Percentiles rank a stretch among this genome's conserved stretches.
Conservation (phyloP, 108 stramenopile genomes). For the Cyclotella atomus region DNA sequence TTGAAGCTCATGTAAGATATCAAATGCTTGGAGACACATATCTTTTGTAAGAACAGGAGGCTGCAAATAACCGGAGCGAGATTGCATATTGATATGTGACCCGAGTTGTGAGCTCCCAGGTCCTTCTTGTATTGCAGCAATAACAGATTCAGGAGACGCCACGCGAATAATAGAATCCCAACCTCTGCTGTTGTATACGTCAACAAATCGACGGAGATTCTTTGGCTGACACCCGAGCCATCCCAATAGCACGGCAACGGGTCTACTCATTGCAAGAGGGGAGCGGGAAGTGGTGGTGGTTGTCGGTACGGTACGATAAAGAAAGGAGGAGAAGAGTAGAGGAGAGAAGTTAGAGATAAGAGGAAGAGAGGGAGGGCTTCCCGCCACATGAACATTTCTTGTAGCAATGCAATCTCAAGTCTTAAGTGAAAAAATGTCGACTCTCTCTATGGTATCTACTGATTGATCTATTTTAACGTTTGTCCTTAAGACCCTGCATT, state of each 20-base stretch:
- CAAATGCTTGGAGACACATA: constrained; percentile 62
- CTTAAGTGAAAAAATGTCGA: too few relatives aligned
- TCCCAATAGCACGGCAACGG: constrained; percentile 69
- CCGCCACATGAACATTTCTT: too few relatives aligned
- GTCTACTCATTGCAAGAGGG: neutral
- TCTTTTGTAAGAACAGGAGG: constrained; percentile 1
- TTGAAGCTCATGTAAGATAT: constrained; percentile 53
- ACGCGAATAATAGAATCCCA: constrained; percentile 56
- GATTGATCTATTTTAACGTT: neutral
- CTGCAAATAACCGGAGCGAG: too few relatives aligned
- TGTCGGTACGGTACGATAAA: too few relatives aligned
- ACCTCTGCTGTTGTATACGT: constrained; percentile 60
- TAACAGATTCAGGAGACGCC: constrained; percentile 56
- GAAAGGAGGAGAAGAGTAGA: too few relatives aligned
- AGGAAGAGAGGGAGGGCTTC: too few relatives aligned
- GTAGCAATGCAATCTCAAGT: too few relatives aligned
- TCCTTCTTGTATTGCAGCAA: constrained; percentile 39
- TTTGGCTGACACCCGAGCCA: constrained; percentile 82
- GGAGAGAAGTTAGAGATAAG: too few relatives aligned
- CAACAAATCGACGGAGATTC: constrained; percentile 55
- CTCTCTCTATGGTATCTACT: neutral
- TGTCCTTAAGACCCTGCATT: constrained; percentile 49
- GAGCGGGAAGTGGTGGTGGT: too few relatives aligned
- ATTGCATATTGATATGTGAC: too few relatives aligned
- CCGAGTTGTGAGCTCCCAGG: too few relatives aligned